Evolutionary conservation across 2,329 filamentous ascomycete species (phyloP), one percentile per base, ranked within the genome.

Genomic region (Colletotrichum caudatum): DNA sequence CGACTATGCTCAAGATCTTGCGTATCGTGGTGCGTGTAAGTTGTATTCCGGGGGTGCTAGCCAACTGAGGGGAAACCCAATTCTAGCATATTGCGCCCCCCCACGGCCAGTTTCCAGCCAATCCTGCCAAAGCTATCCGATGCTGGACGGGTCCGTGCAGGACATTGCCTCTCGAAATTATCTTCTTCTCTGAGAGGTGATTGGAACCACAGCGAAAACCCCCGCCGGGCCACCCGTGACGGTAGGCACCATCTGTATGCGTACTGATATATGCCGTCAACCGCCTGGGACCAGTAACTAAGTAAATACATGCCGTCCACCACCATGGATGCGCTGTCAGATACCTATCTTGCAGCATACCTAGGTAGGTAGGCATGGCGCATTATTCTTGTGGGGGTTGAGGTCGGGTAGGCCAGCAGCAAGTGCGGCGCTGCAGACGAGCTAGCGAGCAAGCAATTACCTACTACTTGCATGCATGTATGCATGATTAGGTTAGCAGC

Each of bases 21-120:
- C 59, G 48, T 69, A 33, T 59, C 16, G 54, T 54, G 48, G 60
- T 69, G 54, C 48, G 12, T 71, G 51, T 54, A 58, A 35, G 44
- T 29, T 29, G 58, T 20, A 44, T 53, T 46, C 18, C 18, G 46
- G 14, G 54, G 58, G 44, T 69, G 46, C 20, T 23, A 54, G 37
- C 46, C 59, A 58, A 41, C 59, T 69, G 60, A 48, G 46, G 26
- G 59, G 54, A 64, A 72, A 69, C 65, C 59, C 65, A 69, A 72
- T 35, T 69, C 35, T 64, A 59, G 54, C 44, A 69, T 59, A 69
- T 60, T 71, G 69, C 69, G 46, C 65, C 53, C 65, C 60, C 59
- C 69, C 56, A 33, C 54, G 46, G 50, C 66, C 66, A 66, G 57
- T 66, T 62, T 72, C 60, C 48, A 72, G 61, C 61, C 70, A 71